Base-by-base conservation (phyloP, 371 early-diverging fungal species). In the Mortierella sp. region DNA sequence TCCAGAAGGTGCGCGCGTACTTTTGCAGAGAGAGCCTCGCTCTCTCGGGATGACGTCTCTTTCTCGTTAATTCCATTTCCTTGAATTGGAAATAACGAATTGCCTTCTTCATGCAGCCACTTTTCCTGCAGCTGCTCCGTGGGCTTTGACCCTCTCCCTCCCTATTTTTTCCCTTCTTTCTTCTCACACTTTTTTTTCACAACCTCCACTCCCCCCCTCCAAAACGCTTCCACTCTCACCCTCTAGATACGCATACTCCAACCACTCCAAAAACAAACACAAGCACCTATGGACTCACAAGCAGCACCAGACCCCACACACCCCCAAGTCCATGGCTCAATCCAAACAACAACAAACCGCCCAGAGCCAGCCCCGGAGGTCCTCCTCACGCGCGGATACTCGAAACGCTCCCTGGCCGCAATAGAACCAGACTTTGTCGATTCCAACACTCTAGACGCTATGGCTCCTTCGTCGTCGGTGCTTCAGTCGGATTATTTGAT, bases 381-480 rank as follows among this genome's bases (percentile, higher is more conserved):
- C 74, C 31, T 77, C 21, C 74, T 78, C 46, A 74, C 74, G 46
- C 78, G 73, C 31, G 73, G 67, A 26, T 77, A 72, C 26, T 14
- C 53, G 5, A 81, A 78, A 50, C 81, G 81, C 5, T 78, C 80
- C 69, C 69, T 75, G n/a, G 80, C 83, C 13, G 81, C 80, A 3
- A 55, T 74, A 5, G 87, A 74, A 57, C 16, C 82, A 37, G 88
- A 82, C 34, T 79, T 79, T 48, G 78, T 77, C 37, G 87, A 88
- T 64, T 78, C 37, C 72, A 81, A 82, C 64, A 82, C 82, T 46
- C 72, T 75, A 70, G 80, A 83, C 73, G 87, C 64, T 19, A 69
- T 74, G 71, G 87, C 83, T 5, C 86, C 85, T 5, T 71, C 74
- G 24, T 80, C 80, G 59, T 79, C 79, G 19, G 75, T 82, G 31